Evolutionary conservation across 257 asterid species (phyloP).

Genomic region (Schizonepeta tenuifolia): DNA sequence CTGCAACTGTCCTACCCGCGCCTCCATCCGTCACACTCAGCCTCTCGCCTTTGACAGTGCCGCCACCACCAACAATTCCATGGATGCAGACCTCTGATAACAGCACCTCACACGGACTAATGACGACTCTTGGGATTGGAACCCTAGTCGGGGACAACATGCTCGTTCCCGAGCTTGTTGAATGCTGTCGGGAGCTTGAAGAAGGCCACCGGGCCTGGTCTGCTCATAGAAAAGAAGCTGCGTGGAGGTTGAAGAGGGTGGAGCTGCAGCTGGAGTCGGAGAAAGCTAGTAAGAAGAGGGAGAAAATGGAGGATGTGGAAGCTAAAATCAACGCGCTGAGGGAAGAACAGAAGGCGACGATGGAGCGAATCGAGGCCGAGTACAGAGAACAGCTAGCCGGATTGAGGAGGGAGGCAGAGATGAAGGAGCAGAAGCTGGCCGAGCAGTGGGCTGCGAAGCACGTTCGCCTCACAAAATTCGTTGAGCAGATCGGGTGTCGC

Average conservation of each 20-base stretch:
- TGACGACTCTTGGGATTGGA: slow-evolving; percentile 39
- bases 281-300: slow-evolving; percentile 72
- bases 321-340: slow-evolving; percentile 70
- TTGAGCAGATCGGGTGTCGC: slow-evolving; percentile 73
- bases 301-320: slow-evolving; percentile 80
- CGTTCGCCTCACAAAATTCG: slow-evolving; percentile 58
- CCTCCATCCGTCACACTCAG: slow-evolving; percentile 77
- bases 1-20: slow-evolving; percentile 43
- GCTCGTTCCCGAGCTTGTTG: slow-evolving; percentile 55
- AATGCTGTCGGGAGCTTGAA: slow-evolving; percentile 78
- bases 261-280: slow-evolving; percentile 87
- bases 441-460: slow-evolving; percentile 95
- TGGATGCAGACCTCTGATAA: slow-evolving; percentile 58
- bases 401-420: slow-evolving; percentile 83
- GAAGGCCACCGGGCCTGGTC: slow-evolving; percentile 84
- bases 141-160: slow-evolving; percentile 44
- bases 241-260: slow-evolving; percentile 83
- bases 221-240: slow-evolving; percentile 78
- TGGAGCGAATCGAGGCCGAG: slow-evolving; percentile 80
- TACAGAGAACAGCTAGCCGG: slow-evolving; percentile 79
- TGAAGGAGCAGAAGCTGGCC: slow-evolving; percentile 83
- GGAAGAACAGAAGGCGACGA: slow-evolving; percentile 69
- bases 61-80: slow-evolving; percentile 45
- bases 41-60: slow-evolving; percentile 59
- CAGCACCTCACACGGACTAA: slow-evolving; percentile 17